Evolutionary conservation across 441 rosid species (phyloP).

Genomic region (Populus hybrid): DNA sequence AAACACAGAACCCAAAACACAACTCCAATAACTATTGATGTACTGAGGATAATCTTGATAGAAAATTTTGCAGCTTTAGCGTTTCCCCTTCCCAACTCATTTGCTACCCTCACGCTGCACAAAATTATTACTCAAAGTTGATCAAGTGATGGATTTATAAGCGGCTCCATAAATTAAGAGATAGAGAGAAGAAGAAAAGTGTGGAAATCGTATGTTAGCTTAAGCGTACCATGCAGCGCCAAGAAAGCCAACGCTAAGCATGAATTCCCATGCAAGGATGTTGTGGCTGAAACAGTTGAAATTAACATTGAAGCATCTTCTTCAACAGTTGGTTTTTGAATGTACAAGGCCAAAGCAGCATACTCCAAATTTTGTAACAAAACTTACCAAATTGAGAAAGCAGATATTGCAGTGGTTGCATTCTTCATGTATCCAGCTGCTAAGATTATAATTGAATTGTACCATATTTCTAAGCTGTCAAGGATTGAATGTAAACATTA

Average conservation of each 20-base stretch:
- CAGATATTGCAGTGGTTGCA: conserved; percentile 42
- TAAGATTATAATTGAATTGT: conserved; percentile 44
- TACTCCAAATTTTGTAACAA: neutral
- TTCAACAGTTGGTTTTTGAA: neutral
- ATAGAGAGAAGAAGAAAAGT: no score
- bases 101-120: conserved; percentile 64
- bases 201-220: neutral
- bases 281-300: conserved; percentile 38
- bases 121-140: neutral
- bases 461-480: conserved; percentile 60
- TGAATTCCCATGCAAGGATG: conserved; percentile 40
- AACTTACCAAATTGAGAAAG: conserved; percentile 60
- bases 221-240: conserved; percentile 44
- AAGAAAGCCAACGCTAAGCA: conserved; percentile 62
- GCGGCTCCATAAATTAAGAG: neutral
- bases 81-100: conserved; percentile 70
- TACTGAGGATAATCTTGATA: conserved; percentile 41
- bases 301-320: neutral
- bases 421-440: conserved; percentile 52
- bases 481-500: neutral
- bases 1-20: conserved; percentile 39
- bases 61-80: conserved; percentile 50
- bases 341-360: neutral
- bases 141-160: neutral
- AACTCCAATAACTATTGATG: conserved; percentile 41